Conservation (phyloP, 345 rosid genomes). For the Cardiospermum halicacabum region DNA sequence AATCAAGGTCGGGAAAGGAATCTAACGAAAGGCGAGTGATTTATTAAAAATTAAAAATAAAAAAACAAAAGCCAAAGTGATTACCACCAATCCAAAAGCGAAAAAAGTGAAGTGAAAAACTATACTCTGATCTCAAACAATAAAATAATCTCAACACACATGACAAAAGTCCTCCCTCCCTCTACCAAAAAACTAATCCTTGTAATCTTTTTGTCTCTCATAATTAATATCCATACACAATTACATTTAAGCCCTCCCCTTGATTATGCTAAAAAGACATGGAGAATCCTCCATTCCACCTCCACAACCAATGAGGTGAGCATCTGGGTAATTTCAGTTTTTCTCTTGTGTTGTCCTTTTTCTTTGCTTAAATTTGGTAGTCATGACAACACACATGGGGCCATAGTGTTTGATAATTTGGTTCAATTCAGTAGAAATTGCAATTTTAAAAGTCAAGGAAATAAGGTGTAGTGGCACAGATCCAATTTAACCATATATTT, state of each 20-base stretch:
- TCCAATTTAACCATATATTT: constrained; percentile 15
- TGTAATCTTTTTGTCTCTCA: constrained; percentile 13
- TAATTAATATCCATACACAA: neutral
- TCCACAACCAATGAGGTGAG: neutral
- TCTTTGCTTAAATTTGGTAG: neutral
- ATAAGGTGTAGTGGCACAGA: constrained; percentile 7
- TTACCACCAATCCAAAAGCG: neutral
- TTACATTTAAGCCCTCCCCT: neutral
- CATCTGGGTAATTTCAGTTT: neutral
- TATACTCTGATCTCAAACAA: neutral
- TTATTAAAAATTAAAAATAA: too few species aligned
- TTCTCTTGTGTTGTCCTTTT: neutral
- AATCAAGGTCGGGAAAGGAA: neutral
- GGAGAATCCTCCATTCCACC: neutral
- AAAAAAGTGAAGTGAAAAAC: neutral
- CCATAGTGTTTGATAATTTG: constrained; percentile 23
- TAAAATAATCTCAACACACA: neutral
- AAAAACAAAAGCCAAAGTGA: neutral
- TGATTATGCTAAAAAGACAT: neutral
- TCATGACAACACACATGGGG: constrained; percentile 19
- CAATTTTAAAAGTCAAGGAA: constrained; percentile 28
- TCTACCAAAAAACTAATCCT: too few species aligned
- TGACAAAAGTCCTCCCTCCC: neutral
- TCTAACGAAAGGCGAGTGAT: too few species aligned
- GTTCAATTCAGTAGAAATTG: constrained; percentile 16